Evolutionary conservation across 2,329 filamentous ascomycete species (phyloP).

Genomic region (Aureobasidium sp.): DNA sequence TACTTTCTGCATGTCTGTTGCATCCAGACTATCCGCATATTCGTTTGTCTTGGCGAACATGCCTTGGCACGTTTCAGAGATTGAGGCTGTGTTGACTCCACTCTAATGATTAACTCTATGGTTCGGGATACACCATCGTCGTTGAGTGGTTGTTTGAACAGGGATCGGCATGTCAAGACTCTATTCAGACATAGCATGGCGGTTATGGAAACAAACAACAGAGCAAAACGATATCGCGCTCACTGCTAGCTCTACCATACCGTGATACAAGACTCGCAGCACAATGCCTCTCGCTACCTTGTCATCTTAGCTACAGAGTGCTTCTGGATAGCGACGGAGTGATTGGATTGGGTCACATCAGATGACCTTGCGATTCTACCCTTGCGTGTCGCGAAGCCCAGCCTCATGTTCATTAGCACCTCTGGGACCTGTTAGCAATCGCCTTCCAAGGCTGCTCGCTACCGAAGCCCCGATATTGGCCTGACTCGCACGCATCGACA

Average conservation of each 20-base stretch:
- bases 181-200: not conserved
- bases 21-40: not conserved
- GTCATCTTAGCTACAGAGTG: not conserved
- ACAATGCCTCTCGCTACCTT: too few species aligned
- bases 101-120: not conserved
- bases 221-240: too few species aligned
- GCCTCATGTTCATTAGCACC: not conserved
- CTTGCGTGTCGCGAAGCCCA: not conserved
- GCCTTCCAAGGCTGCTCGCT: not conserved
- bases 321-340: not conserved
- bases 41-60: not conserved
- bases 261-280: too few species aligned
- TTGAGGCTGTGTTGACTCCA: conserved; percentile 6
- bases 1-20: not conserved
- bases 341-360: not conserved
- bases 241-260: too few species aligned
- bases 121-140: not conserved
- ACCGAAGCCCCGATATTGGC: not conserved
- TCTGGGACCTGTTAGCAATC: not conserved
- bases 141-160: not conserved
- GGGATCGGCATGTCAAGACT: not conserved
- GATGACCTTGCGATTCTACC: not conserved
- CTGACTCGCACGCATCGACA: not conserved
- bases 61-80: conserved; percentile 9
- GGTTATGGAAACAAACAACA: too few species aligned